Base-by-base conservation (phyloP, 805 yeast genomes). In the Zygotorulaspora danielsina region DNA sequence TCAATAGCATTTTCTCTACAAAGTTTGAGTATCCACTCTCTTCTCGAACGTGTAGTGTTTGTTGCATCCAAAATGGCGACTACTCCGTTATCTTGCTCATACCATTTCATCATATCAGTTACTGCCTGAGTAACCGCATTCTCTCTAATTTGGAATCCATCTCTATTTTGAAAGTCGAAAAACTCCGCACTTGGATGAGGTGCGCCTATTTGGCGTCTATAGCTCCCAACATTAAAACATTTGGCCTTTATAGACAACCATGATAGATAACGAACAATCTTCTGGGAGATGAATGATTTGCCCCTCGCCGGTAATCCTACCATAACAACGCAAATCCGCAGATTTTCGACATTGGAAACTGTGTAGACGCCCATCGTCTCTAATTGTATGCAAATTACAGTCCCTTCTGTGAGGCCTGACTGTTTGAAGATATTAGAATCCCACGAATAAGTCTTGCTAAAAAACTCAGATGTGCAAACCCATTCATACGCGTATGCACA, bases 11-110 rank as follows among this genome's bases (percentile, higher is more conserved):
- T 73, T 45, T 74, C 73, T 25, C 82, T 66, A 49, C 84, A 76
- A 39, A 82, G 68, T 49, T 73, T 61, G 46, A 80, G 66, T 37
- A 90, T 75, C 69, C 74, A 67, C 18, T 70, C 69, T 50, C 98
- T 73, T 53, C 95, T 75, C 32, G 71, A 76, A 43, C 72, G 67
- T 3, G 96, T 88, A 25, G 88, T 81, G 62, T 90, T 89, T 2
- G 96, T 87, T 18, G 96, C 97, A 64, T 93, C 98, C 42, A 90
- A 70, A 5, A 93, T 85, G 0, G 96, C 97, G 31, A 93, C 97
- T 18, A 81, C 83, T 11, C 95, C 95, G 43, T 78, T 72, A 38
- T 83, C 86, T 12, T 80, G 77, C 24, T 72, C 69, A 58, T 85
- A 86, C 97, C 97, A 93, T 32, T 73, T 65, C 73, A 88, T 72